phyloP scores from a whole-genome alignment of 768 basidiomycete species.

The Cantharellus anzutake region DNA sequence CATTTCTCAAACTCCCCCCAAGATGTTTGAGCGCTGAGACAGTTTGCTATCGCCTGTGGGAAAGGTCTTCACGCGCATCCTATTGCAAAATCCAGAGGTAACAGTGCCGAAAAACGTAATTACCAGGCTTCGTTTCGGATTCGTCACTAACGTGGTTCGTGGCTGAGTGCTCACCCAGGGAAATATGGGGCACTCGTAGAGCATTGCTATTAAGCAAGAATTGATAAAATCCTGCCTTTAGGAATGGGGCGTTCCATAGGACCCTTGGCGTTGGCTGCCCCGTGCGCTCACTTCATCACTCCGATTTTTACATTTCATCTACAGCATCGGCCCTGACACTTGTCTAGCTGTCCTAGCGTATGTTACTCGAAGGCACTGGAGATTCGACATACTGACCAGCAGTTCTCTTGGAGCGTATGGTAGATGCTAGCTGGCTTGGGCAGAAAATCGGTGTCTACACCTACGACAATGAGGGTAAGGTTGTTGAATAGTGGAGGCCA shows the following conservation, averaged over 20 bases:
- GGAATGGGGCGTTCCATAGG: conserved; percentile 97
- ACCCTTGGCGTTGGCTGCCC: conserved; percentile 44
- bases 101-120: conserved; percentile 69
- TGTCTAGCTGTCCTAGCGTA: conserved; percentile 82
- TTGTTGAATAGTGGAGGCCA: not conserved
- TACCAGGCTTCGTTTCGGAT: conserved; percentile 85
- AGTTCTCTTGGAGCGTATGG: conserved; percentile 83
- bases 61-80: conserved; percentile 31
- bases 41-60: conserved; percentile 75
- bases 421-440: conserved; percentile 87
- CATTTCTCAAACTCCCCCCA: conserved; percentile 73
- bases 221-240: conserved; percentile 81
- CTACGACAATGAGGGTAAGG: not conserved
- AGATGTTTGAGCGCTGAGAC: conserved; percentile 50
- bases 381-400: conserved; percentile 93
- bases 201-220: conserved; percentile 87
- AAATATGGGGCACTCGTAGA: conserved; percentile 23
- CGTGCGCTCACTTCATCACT: not conserved
- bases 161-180: not conserved
- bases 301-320: conserved; percentile 1
- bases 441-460: conserved; percentile 77
- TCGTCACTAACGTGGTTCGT: conserved; percentile 69
- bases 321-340: conserved; percentile 90
- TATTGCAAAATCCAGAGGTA: conserved; percentile 38
- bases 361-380: conserved; percentile 69